These are phyloP conservation scores for Verticillium albo-atrum DNA, from an alignment of 2,329 filamentous ascomycete species.

Conservation along the genomic window DNA sequence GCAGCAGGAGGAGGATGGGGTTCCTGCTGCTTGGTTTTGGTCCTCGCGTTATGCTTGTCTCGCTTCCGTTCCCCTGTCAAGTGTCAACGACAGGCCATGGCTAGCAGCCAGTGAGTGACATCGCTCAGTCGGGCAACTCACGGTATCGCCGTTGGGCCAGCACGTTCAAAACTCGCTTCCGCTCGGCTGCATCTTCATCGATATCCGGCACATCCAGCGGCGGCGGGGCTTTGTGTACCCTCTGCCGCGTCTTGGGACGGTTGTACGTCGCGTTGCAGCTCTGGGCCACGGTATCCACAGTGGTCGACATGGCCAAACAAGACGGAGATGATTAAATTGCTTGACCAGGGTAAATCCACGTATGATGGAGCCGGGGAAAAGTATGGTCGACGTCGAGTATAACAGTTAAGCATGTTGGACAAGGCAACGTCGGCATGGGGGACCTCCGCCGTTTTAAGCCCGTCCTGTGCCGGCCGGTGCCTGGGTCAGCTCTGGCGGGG, in stretches of 20 bases:
- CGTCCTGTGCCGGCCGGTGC: too few relatives aligned
- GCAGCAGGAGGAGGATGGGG: neutral
- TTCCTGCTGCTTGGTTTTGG: conserved; percentile 1
- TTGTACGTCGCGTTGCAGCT: conserved; percentile 4
- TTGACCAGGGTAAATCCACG: too few relatives aligned
- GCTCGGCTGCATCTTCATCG: conserved; percentile 45
- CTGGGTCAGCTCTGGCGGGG: neutral
- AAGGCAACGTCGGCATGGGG: neutral
- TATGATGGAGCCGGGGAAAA: neutral
- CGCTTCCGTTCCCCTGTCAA: conserved; percentile 21
- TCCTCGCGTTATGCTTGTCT: conserved; percentile 8
- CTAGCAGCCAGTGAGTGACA: neutral
- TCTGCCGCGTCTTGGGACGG: conserved; percentile 25
- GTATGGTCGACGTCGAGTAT: neutral
- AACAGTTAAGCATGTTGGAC: neutral
- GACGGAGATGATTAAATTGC: too few relatives aligned
- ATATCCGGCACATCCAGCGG: conserved; percentile 41
- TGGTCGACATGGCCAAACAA: conserved; percentile 1
- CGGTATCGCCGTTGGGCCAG: conserved; percentile 51
- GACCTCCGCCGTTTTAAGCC: neutral
- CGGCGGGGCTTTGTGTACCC: conserved; percentile 33
- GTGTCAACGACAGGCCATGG: neutral
- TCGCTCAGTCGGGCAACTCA: conserved; percentile 17
- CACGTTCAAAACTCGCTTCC: conserved; percentile 50
- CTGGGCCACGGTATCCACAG: neutral